A percentile compares a stretch with the other conserved stretches of the same genome.
These are phyloP conservation scores for Umbelopsis isabellina DNA, from an alignment of 192 early-diverging fungal species.

Conservation along the genomic window DNA sequence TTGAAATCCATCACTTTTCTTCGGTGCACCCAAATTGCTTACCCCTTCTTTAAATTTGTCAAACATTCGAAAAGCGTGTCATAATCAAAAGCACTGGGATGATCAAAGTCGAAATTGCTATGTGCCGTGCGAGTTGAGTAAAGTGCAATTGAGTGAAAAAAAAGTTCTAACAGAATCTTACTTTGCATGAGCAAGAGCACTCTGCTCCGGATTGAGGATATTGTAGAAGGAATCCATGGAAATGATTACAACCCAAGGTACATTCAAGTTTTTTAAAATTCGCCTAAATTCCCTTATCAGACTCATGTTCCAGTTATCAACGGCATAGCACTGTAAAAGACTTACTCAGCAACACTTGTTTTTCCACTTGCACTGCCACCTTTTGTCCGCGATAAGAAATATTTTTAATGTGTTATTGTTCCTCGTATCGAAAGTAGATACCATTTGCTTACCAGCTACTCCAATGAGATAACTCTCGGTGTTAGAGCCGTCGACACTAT, in stretches of 20 bases:
- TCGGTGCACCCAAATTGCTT: neutral
- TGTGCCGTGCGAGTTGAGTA: neutral
- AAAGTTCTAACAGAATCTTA: slow-evolving; percentile 29
- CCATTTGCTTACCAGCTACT: slow-evolving; percentile 59
- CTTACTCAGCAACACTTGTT: slow-evolving; percentile 74
- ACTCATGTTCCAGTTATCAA: neutral
- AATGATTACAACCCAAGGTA: slow-evolving; percentile 86
- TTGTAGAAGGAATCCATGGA: slow-evolving; percentile 99
- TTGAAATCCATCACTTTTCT: neutral
- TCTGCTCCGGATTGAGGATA: slow-evolving; percentile 76
- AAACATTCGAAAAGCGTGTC: slow-evolving; percentile 71
- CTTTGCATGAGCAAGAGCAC: slow-evolving; percentile 50
- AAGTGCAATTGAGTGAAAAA: slow-evolving; percentile 12
- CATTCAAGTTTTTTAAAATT: slow-evolving; percentile 73
- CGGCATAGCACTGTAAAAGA: neutral
- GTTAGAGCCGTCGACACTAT: slow-evolving; percentile 63
- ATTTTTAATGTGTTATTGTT: no score
- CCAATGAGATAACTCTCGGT: slow-evolving; percentile 70
- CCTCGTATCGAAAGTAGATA: no score
- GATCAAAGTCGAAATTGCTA: slow-evolving; percentile 92
- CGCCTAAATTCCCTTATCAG: slow-evolving; percentile 33
- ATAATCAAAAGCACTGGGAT: slow-evolving; percentile 90
- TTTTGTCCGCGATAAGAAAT: slow-evolving; percentile 19
- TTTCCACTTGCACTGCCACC: slow-evolving; percentile 84
- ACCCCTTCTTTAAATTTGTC: slow-evolving; percentile 79